phyloP scores from a whole-genome alignment of 2,329 filamentous ascomycete genomes.

The Botryosphaeria dothidea region DNA sequence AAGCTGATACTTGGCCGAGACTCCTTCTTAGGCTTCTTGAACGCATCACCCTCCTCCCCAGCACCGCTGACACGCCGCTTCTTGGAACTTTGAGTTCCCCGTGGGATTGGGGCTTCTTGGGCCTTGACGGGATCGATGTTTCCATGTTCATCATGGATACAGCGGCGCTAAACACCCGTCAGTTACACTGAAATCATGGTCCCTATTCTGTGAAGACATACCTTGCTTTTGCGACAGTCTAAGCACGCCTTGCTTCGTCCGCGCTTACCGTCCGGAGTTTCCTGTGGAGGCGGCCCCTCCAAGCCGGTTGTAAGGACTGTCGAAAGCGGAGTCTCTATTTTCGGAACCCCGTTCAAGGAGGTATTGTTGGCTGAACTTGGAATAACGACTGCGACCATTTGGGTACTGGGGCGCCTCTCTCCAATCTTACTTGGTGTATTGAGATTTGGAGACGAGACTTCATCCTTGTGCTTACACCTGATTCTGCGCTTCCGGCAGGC shows the following conservation, averaged over 20 bases:
- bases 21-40: conserved; percentile 19
- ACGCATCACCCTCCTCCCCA: conserved; percentile 10
- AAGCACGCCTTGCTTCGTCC: conserved; percentile 65
- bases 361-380: neutral
- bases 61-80: conserved; percentile 47
- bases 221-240: conserved; percentile 69
- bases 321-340: conserved; percentile 26
- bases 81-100: conserved; percentile 58
- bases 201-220: conserved; percentile 37
- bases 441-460: conserved; percentile 35
- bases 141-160: conserved; percentile 66
- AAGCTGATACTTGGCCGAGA: neutral
- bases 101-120: conserved; percentile 60
- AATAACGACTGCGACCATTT: conserved; percentile 19
- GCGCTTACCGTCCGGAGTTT: conserved; percentile 52
- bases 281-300: conserved; percentile 25
- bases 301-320: conserved; percentile 18
- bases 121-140: conserved; percentile 65
- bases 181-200: conserved; percentile 9
- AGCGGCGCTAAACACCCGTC: conserved; percentile 56
- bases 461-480: conserved; percentile 64
- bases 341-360: conserved; percentile 22
- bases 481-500: conserved; percentile 63
- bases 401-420: conserved; percentile 11
- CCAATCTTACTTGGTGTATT: neutral